Percentiles rank a stretch among this genome's conserved stretches.
Conservation (phyloP, 2,329 filamentous ascomycete species). For the Beauveria sp. region DNA sequence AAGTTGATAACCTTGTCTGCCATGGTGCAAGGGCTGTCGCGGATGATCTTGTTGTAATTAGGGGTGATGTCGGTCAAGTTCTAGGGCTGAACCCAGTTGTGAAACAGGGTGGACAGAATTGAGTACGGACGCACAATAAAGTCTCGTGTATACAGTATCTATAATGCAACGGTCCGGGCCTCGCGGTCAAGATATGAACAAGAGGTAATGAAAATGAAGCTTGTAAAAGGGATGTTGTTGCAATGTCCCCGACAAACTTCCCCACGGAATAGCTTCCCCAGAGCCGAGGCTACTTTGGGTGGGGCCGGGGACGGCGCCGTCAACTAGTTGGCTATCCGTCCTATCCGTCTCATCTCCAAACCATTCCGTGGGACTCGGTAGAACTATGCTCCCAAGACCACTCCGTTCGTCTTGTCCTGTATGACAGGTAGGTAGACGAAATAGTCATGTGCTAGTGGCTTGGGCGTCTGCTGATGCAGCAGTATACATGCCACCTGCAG, state of each 20-base stretch:
- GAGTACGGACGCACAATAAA: background rate
- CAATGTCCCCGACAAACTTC: background rate
- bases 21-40: background rate
- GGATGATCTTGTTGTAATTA: background rate
- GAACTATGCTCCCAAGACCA: background rate
- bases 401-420: too few species aligned
- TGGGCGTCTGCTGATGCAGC: background rate
- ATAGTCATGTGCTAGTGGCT: too few species aligned
- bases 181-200: background rate
- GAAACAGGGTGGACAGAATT: background rate
- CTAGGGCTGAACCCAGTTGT: background rate
- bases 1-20: constrained; percentile 23
- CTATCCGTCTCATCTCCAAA: background rate
- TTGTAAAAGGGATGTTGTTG: background rate
- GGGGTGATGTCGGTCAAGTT: background rate
- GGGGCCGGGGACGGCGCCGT: background rate
- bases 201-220: background rate
- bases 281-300: constrained; percentile 7
- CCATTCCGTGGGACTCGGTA: background rate
- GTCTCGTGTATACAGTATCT: background rate
- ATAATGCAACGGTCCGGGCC: background rate
- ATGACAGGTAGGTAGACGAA: too few species aligned
- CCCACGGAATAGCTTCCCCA: background rate
- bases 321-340: background rate
- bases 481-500: background rate